phyloP scores from a whole-genome alignment of 1,284 basidiomycete genomes.

The Xerocomus amazonicus region DNA sequence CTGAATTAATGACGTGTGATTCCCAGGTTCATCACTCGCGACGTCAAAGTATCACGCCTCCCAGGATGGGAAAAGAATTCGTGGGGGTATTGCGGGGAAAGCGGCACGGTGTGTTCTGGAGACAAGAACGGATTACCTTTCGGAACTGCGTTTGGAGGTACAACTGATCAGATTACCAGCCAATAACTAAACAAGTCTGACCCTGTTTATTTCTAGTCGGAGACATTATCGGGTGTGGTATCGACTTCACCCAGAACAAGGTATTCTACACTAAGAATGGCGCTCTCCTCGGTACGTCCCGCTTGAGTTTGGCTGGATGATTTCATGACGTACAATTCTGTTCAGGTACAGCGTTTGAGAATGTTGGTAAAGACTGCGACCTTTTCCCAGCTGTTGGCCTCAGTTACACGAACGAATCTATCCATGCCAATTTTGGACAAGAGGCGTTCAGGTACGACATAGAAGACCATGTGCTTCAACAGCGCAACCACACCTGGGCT shows the following conservation, averaged over 20 bases:
- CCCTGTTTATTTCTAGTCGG: conserved; percentile 48
- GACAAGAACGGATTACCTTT: conserved; percentile 72
- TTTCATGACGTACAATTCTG: conserved; percentile 9
- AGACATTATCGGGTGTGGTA: conserved; percentile 84
- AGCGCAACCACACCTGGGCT: conserved; percentile 59
- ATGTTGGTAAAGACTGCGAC: conserved; percentile 60
- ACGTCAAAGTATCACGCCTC: conserved; percentile 67
- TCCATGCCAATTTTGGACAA: conserved; percentile 84
- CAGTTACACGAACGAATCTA: conserved; percentile 67
- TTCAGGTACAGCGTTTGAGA: conserved; percentile 66
- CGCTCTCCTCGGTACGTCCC: conserved; percentile 59
- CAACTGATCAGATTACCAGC: conserved; percentile 26
- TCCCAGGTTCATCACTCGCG: conserved; percentile 45
- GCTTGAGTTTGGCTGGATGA: conserved; percentile 1
- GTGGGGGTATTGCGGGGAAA: conserved; percentile 96
- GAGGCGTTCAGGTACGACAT: conserved; percentile 87
- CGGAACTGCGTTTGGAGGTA: conserved; percentile 73
- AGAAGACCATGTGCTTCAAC: conserved; percentile 70
- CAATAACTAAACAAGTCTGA: neutral
- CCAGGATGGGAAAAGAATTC: conserved; percentile 88
- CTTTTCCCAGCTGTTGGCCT: conserved; percentile 87
- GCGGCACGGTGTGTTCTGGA: conserved; percentile 75
- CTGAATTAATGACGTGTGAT: conserved; percentile 8
- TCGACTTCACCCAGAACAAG: conserved; percentile 76
- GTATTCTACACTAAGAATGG: conserved; percentile 93